A percentile compares a stretch with the other conserved stretches of the same genome.
These are phyloP conservation scores for Puccinia polysora DNA, from an alignment of 1,284 basidiomycete genomes.

Conservation along the genomic window DNA sequence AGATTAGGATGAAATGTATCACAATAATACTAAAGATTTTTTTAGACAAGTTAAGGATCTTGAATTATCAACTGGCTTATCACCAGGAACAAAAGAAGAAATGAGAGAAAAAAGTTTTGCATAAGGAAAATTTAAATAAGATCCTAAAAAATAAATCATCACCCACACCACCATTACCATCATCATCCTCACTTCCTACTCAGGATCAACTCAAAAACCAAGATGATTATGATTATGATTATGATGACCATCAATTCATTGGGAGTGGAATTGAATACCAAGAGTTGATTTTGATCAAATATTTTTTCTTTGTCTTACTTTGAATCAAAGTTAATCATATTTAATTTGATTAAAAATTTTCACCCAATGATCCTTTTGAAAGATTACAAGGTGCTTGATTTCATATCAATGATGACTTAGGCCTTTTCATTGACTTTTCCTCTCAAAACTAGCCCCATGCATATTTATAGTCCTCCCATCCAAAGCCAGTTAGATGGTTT, in stretches of 20 bases:
- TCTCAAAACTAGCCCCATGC: neutral
- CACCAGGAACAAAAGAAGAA: neutral
- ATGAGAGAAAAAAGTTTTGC: neutral
- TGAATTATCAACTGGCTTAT: conserved; percentile 53
- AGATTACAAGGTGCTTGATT: conserved; percentile 77
- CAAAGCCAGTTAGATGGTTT: too few relatives aligned
- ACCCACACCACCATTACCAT: neutral
- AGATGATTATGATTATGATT: too few relatives aligned
- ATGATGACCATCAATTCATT: too few relatives aligned
- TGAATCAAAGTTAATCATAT: conserved; percentile 90
- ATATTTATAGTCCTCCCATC: neutral
- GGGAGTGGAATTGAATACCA: conserved; percentile 77
- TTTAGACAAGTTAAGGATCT: conserved; percentile 27
- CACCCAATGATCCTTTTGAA: conserved; percentile 65
- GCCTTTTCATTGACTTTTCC: conserved; percentile 60
- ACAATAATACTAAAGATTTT: conserved; percentile 26
- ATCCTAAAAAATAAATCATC: neutral
- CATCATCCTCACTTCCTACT: conserved; percentile 54
- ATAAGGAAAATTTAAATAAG: neutral
- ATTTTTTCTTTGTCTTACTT: conserved; percentile 82
- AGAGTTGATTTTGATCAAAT: conserved; percentile 85
- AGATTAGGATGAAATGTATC: conserved; percentile 6
- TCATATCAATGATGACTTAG: conserved; percentile 67
- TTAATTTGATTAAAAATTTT: conserved; percentile 72
- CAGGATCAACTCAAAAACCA: too few relatives aligned